A percentile compares a stretch with the other conserved stretches of the same genome.
These are phyloP conservation scores for Neoarthrinium moseri DNA, from an alignment of 2,329 filamentous ascomycete genomes.

Conservation along the genomic window DNA sequence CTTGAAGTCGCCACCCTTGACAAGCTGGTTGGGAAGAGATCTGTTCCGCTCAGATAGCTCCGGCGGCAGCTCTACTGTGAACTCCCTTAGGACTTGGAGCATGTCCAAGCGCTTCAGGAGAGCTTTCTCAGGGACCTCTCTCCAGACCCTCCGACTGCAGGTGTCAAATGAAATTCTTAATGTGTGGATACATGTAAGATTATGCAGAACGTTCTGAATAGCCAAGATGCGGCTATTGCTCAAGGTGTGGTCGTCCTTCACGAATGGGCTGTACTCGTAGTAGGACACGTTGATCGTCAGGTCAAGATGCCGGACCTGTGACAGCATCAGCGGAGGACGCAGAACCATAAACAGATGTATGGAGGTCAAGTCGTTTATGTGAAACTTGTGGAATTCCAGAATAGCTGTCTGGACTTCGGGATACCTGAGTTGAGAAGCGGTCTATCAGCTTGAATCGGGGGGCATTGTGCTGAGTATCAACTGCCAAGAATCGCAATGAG, in stretches of 20 bases:
- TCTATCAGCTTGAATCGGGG: neutral
- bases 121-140: slow-evolving; percentile 23
- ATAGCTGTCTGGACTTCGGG: slow-evolving; percentile 29
- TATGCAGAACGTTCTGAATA: slow-evolving; percentile 13
- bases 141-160: slow-evolving; percentile 27
- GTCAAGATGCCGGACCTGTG: slow-evolving; percentile 25
- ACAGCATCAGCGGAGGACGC: slow-evolving; percentile 18
- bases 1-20: slow-evolving; percentile 18
- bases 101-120: slow-evolving; percentile 17
- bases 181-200: slow-evolving; percentile 21
- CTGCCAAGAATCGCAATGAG: neutral
- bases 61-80: slow-evolving; percentile 26
- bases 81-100: slow-evolving; percentile 18
- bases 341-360: slow-evolving; percentile 26
- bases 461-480: neutral
- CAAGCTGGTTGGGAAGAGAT: slow-evolving; percentile 16
- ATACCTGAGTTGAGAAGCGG: slow-evolving; percentile 18
- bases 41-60: slow-evolving; percentile 21
- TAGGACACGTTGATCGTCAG: slow-evolving; percentile 24
- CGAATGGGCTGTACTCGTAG: slow-evolving; percentile 23
- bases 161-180: slow-evolving; percentile 28
- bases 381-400: slow-evolving; percentile 26
- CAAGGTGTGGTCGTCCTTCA: slow-evolving; percentile 8
- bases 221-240: neutral
- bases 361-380: slow-evolving; percentile 27